These are phyloP conservation scores for Tremellales sp. DNA, from an alignment of 1,284 basidiomycete genomes.

Conservation along the genomic window DNA sequence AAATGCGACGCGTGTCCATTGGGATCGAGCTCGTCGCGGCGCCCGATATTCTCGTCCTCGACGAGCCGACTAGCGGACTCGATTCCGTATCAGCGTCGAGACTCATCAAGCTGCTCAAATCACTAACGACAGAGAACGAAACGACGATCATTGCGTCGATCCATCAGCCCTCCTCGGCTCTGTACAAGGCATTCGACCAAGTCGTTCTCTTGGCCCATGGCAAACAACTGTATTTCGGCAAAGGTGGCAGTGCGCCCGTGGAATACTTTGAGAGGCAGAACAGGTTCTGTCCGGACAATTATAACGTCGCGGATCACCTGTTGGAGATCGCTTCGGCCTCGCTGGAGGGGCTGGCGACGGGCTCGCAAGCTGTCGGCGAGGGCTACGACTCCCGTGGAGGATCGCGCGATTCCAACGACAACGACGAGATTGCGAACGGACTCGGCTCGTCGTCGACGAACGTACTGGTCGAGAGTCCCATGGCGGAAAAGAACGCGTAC, in stretches of 20 bases:
- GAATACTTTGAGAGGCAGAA: constrained; percentile 59
- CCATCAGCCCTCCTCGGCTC: constrained; percentile 76
- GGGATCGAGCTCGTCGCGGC: constrained; percentile 62
- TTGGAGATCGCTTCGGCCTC: constrained; percentile 73
- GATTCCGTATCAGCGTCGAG: constrained; percentile 82
- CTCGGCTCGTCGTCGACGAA: constrained; percentile 44
- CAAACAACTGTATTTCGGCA: constrained; percentile 72
- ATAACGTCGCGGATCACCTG: constrained; percentile 85
- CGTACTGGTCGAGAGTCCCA: no score
- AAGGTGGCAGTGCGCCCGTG: constrained; percentile 63
- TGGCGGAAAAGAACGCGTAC: constrained; percentile 19
- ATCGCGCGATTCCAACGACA: no score
- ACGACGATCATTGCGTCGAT: constrained; percentile 81
- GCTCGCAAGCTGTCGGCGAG: no score
- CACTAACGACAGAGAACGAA: constrained; percentile 64
- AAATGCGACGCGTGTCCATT: constrained; percentile 67
- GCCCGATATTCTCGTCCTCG: constrained; percentile 60
- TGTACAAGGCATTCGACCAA: constrained; percentile 78
- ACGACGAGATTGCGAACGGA: neutral
- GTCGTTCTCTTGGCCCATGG: constrained; percentile 74
- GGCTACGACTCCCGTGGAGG: constrained; percentile 7
- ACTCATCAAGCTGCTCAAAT: constrained; percentile 68
- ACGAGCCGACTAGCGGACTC: constrained; percentile 66
- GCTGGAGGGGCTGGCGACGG: constrained; percentile 49
- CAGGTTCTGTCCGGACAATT: constrained; percentile 60